Base-by-base conservation (phyloP, 768 basidiomycete species). In the Candolleomyces eurysporus region DNA sequence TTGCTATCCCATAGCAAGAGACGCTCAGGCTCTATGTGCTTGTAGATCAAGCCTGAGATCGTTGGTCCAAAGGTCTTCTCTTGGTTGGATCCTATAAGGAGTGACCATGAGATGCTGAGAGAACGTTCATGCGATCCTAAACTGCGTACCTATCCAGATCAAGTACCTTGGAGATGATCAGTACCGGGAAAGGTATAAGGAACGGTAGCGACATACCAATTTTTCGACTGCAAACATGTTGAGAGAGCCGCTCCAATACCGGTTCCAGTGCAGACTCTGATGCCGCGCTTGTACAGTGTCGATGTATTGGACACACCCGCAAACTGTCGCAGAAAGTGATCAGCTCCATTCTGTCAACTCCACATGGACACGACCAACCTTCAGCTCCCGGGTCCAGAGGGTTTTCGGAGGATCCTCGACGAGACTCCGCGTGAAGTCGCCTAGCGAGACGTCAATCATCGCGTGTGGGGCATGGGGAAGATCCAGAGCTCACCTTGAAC, bases 261-360 rank as follows among this genome's bases (percentile, higher is more conserved):
- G 11, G 90, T 91, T 42, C 90, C 90, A 0, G 90, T 92, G 73
- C 90, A 92, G 50, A 92, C 83, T 63, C 91, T 87, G 66, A 92
- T 88, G 19, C 90, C 90, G 58, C 89, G 85, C 64, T 80, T 87
- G 75, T 92, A 92, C n/a, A 92, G 75, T 3, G 81, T 84, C 4
- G 90, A 91, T 2, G 90, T 90, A 71, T 92, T 90, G 31, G 89
- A 90, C 40, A 91, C 88, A 64, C 88, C 90, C 9, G 90, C 89
- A 67, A 90, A 83, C 88, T 91, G 64, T n/a, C 40, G 17, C 32
- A 49, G 43, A 36, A 36, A 36, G 36, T 50, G 36, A 45, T 65
- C 57, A 56, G 59, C 30, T 36, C 36, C 36, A 36, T 36, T 36
- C 36, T 36, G 11, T 36, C 36, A 36, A 36, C 11, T 11, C 6